A percentile compares a stretch with the other conserved stretches of the same genome.
Evolutionary conservation across 148 eudicot species (phyloP).

Genomic region (Simmondsia chinensis): DNA sequence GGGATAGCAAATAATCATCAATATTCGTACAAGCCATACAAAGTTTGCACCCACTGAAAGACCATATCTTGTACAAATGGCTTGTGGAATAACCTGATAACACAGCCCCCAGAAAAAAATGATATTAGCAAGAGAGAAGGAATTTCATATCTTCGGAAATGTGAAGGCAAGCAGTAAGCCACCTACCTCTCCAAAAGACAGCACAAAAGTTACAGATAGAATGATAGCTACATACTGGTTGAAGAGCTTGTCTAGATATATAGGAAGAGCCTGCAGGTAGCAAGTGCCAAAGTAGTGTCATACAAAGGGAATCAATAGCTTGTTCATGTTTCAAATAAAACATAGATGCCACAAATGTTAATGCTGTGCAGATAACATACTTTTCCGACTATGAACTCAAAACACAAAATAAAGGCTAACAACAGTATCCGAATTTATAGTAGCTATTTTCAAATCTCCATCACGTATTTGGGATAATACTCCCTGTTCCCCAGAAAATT

Average conservation of each 20-base stretch:
- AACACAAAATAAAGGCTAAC: too few relatives aligned
- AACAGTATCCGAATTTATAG: too few relatives aligned
- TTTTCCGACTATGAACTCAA: too few relatives aligned
- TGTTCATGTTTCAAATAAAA: background rate
- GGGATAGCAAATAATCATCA: slow-evolving; percentile 83
- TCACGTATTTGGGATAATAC: too few relatives aligned
- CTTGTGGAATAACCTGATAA: slow-evolving; percentile 92
- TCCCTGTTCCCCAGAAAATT: too few relatives aligned
- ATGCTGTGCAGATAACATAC: too few relatives aligned
- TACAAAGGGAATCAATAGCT: background rate
- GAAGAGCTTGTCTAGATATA: slow-evolving; percentile 89
- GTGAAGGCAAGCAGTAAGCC: background rate
- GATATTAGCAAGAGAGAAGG: background rate
- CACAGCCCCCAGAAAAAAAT: slow-evolving; percentile 5
- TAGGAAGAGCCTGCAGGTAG: slow-evolving; percentile 82
- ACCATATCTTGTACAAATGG: slow-evolving; percentile 87
- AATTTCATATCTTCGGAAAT: background rate
- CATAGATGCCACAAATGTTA: background rate
- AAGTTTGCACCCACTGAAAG: slow-evolving; percentile 93
- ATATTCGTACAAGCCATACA: slow-evolving; percentile 75
- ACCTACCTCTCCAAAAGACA: slow-evolving; percentile 85
- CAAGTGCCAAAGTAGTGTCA: slow-evolving; percentile 10
- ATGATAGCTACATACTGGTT: slow-evolving; percentile 84
- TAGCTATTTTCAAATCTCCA: too few relatives aligned
- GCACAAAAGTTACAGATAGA: slow-evolving; percentile 92